phyloP scores from a whole-genome alignment of 2,329 filamentous ascomycete species.

The Botrytis deweyae region DNA sequence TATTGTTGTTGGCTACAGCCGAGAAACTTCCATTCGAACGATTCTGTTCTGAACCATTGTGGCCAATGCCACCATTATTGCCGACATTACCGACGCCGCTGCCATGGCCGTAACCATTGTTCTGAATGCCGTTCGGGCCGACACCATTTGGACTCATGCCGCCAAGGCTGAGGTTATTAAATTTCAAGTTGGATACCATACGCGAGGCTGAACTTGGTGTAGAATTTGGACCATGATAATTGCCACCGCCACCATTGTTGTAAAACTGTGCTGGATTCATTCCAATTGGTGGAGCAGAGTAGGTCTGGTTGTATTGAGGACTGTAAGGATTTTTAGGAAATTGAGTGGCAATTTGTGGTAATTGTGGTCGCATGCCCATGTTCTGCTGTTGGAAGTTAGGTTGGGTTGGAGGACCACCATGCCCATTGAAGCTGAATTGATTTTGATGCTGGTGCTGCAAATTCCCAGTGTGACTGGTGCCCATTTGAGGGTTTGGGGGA shows the following conservation, averaged over 20 bases:
- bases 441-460: slow-evolving; percentile 10
- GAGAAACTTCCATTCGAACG: neutral
- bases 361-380: slow-evolving; percentile 14
- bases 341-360: slow-evolving; percentile 8
- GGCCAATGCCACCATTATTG: neutral
- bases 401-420: neutral
- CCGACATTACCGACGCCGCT: neutral
- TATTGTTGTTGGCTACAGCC: neutral
- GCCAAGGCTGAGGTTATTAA: slow-evolving; percentile 5
- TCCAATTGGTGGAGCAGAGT: slow-evolving; percentile 9
- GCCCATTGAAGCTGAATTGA: neutral
- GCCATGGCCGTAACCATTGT: neutral
- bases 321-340: neutral
- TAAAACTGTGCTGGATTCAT: slow-evolving; percentile 4
- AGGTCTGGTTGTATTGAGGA: slow-evolving; percentile 6
- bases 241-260: slow-evolving; percentile 1
- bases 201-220: slow-evolving; percentile 3
- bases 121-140: neutral
- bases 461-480: neutral
- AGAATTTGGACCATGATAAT: neutral
- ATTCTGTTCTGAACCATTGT: neutral
- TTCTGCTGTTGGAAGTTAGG: slow-evolving; percentile 4
- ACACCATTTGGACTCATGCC: neutral
- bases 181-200: neutral
- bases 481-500: neutral